Percentiles rank a stretch among this genome's conserved stretches.
These are phyloP conservation scores for Pichia kudriavzevii DNA, from an alignment of 1,139 yeast species.

Conservation along the genomic window DNA sequence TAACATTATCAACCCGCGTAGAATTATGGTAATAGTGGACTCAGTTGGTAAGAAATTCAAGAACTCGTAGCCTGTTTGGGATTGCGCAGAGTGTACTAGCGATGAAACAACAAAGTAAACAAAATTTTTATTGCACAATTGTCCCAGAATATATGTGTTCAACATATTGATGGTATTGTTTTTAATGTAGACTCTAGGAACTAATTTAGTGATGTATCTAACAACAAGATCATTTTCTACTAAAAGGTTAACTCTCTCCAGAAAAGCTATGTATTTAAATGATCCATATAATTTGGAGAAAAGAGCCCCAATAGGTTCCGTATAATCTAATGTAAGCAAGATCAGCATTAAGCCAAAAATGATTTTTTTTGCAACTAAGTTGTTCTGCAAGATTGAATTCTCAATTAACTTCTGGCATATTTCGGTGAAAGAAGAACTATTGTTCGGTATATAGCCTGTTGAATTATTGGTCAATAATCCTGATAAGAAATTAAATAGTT, in stretches of 20 bases:
- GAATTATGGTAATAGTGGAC: conserved; percentile 21
- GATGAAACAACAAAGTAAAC: conserved; percentile 20
- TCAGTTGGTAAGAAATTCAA: conserved; percentile 16
- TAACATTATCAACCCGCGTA: conserved; percentile 26
- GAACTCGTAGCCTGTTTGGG: conserved; percentile 13
- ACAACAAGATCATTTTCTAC: conserved; percentile 4
- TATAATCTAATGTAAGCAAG: conserved; percentile 33
- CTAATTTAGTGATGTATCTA: conserved; percentile 13
- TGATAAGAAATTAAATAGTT: conserved; percentile 23
- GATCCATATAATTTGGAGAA: conserved; percentile 17
- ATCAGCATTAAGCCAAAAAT: conserved; percentile 30
- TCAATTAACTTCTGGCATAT: conserved; percentile 19
- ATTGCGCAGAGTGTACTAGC: conserved; percentile 15
- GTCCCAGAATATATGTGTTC: conserved; percentile 12
- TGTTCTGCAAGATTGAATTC: conserved; percentile 20
- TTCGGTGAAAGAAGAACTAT: conserved; percentile 19
- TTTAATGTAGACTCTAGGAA: conserved; percentile 23
- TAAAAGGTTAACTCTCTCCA: conserved; percentile 8
- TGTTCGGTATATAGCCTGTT: conserved; percentile 16
- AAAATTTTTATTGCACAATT: conserved; percentile 20
- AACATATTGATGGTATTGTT: conserved; percentile 22
- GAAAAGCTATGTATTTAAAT: conserved; percentile 12
- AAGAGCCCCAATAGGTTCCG: conserved; percentile 25
- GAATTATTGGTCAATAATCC: conserved; percentile 22
- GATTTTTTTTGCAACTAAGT: conserved; percentile 23